Percentiles rank a stretch among this genome's conserved stretches.
phyloP scores from a whole-genome alignment of 345 rosid genomes.

The Aethionema arabicum region DNA sequence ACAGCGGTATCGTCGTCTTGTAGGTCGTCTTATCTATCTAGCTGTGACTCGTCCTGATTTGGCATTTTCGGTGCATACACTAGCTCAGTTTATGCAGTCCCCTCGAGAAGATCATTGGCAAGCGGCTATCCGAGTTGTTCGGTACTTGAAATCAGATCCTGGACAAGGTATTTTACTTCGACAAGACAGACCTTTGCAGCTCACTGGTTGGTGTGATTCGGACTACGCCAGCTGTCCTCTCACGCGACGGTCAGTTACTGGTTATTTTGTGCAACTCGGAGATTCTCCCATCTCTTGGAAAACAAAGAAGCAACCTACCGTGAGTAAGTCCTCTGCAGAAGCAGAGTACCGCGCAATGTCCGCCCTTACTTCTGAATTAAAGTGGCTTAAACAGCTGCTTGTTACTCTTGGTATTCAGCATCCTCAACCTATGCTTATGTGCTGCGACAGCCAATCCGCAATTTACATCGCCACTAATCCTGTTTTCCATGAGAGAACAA shows the following conservation, averaged over 20 bases:
- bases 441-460: no score
- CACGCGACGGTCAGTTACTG: not conserved
- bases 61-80: conserved; percentile 5
- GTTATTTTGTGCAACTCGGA: not conserved
- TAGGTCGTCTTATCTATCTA: conserved; percentile 18
- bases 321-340: not conserved
- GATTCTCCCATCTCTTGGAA: conserved; percentile 1
- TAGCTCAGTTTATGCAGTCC: conserved; percentile 7
- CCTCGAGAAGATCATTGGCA: conserved; percentile 6
- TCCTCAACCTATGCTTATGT: not conserved
- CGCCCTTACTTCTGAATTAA: not conserved
- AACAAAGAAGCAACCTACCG: not conserved
- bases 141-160: not conserved
- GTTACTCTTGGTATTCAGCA: not conserved
- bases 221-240: not conserved
- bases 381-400: not conserved
- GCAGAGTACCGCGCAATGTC: conserved; percentile 2
- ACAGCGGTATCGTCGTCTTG: not conserved
- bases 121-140: not conserved
- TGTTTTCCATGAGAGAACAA: no score
- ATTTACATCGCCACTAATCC: no score
- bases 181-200: not conserved
- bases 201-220: not conserved
- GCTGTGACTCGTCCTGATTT: not conserved
- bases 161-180: not conserved